Base-by-base conservation (phyloP, 805 yeast species). In the Lachancea meyersii region DNA sequence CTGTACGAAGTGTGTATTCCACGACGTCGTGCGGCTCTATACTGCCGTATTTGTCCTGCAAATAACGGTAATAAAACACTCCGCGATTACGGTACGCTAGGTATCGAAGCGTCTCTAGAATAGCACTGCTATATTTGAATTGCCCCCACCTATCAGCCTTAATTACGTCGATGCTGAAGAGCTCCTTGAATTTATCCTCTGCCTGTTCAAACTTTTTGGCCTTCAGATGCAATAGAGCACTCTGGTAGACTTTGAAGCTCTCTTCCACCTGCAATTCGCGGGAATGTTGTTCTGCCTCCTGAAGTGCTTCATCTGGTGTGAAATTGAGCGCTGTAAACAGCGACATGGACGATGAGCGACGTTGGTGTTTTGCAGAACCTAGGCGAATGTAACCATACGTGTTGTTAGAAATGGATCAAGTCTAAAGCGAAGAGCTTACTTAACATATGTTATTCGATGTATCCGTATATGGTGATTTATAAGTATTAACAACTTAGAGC, bases 261-360 rank as follows among this genome's bases (percentile, higher is more conserved):
- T 84, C 85, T 60, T 93, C 97, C 17, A 77, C 76, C 54, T 91
- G 97, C 19, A 91, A 68, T 58, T 93, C 99, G 37, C 96, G 70
- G 1, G 97, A 83, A 55, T 88, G 95, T 49, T 87, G 91, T 49
- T 89, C 96, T 26, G 82, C 83, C 49, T 86, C 91, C 27, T 76
- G 68, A 16, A 64, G 64, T 4, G 75, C 64, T 39, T 83, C 86
- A 55, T 85, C 94, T 44, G 83, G 91, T 31, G 75, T 75, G 35
- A 82, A 65, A 55, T 91, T 91, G 34, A 89, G 71, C 1, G 97
- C 95, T 24, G 80, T 72, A 60, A 91, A 89, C 2, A 80, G 68
- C 18, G 89, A 81, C 82, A 58, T 58, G 16, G 13, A 23, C 37
- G 35, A 18, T 32, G 9, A 19, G n/a, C n/a, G n/a, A n/a, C n/a